A percentile compares a stretch with the other conserved stretches of the same genome.
These are phyloP conservation scores for Phytophthora rubi DNA, from an alignment of 352 stramenopile genomes.

Conservation along the genomic window DNA sequence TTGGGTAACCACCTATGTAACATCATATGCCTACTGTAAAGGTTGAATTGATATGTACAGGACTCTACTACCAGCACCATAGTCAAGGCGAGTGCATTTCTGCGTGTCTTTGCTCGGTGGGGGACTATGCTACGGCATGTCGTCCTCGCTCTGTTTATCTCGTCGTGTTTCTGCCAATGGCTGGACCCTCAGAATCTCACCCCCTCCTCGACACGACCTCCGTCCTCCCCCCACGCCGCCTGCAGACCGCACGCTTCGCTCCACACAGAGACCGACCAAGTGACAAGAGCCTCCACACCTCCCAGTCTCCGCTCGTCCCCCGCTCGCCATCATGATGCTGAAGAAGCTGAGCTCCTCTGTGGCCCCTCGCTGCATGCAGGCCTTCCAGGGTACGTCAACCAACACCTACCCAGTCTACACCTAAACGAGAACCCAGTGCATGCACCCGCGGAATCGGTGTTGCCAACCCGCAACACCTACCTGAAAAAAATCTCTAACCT, in stretches of 20 bases:
- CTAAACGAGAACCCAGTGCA: too few species aligned
- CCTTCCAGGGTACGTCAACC: conserved; percentile 36
- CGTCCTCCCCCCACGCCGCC: conserved; percentile 25
- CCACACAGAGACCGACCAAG: conserved; percentile 33
- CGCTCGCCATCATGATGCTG: conserved; percentile 63
- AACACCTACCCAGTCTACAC: background rate
- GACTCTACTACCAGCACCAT: background rate
- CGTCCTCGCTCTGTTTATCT: too few species aligned
- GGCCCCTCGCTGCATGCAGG: conserved; percentile 62
- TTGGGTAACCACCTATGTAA: too few species aligned
- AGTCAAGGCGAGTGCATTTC: background rate
- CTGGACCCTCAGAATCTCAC: conserved; percentile 34
- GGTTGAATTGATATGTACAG: background rate
- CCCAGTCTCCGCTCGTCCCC: background rate
- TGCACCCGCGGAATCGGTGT: conserved; percentile 9
- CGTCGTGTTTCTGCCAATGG: conserved; percentile 33
- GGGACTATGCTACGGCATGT: background rate
- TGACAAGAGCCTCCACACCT: conserved; percentile 4
- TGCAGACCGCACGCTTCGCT: conserved; percentile 23
- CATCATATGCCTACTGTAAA: too few species aligned
- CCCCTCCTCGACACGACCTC: conserved; percentile 16
- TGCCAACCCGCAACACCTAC: background rate
- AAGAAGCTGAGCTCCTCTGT: conserved; percentile 71
- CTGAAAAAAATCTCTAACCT: background rate
- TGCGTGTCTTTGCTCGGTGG: conserved; percentile 13